Conservation (phyloP, 2,329 filamentous ascomycete species). For the Lomentospora prolificans region DNA sequence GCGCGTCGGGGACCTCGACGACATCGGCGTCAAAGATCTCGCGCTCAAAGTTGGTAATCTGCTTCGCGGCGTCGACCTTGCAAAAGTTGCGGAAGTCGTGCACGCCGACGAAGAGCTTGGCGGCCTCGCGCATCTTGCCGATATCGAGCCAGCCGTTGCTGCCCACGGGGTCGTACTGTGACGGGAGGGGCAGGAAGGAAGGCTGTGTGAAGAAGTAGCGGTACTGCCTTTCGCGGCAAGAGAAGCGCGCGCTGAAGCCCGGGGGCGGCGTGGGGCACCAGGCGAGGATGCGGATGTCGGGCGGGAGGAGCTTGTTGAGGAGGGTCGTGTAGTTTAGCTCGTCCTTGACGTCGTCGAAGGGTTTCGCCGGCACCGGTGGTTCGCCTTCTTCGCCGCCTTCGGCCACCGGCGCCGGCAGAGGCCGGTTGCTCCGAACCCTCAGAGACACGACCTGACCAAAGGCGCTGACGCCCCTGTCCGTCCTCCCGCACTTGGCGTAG, state of each 20-base stretch:
- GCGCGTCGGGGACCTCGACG: constrained; percentile 51
- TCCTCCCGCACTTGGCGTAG: constrained; percentile 92
- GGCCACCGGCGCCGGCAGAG: constrained; percentile 30
- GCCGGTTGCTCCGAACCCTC: constrained; percentile 68
- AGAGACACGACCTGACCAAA: constrained; percentile 93
- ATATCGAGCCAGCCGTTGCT: constrained; percentile 70
- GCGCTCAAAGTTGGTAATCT: constrained; percentile 73
- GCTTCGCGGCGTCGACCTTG: constrained; percentile 84
- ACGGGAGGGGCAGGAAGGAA: constrained; percentile 57
- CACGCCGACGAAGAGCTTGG: constrained; percentile 66
- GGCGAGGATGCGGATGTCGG: constrained; percentile 81
- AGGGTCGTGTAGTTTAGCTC: constrained; percentile 78
- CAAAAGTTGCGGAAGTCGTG: constrained; percentile 98
- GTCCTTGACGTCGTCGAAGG: constrained; percentile 61
- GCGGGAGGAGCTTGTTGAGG: constrained; percentile 78
- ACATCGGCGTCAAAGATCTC: constrained; percentile 74
- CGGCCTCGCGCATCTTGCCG: constrained; percentile 73
- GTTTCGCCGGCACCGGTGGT: constrained; percentile 10
- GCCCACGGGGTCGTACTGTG: constrained; percentile 15
- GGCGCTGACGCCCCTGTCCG: constrained; percentile 86
- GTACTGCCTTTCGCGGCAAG: constrained; percentile 83
- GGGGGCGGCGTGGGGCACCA: constrained; percentile 80
- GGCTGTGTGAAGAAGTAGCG: constrained; percentile 98
- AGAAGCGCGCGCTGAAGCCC: constrained; percentile 84
- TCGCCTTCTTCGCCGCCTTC: constrained; percentile 6